Conservation (phyloP, 2,329 filamentous ascomycete species). For the Rasamsonia emersonii region DNA sequence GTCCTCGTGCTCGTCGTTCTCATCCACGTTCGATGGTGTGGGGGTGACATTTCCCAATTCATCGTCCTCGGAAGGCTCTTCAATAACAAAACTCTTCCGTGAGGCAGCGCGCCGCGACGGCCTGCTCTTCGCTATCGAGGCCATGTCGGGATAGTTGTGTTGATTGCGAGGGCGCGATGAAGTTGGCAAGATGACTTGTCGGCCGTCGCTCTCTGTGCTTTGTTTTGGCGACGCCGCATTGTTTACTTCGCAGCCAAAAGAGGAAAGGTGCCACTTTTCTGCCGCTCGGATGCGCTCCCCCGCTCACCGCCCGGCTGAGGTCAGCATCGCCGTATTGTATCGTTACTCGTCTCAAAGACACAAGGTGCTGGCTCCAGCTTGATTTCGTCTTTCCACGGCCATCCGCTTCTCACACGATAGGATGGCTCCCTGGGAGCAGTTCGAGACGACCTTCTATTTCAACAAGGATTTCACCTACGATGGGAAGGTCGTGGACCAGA, state of each 20-base stretch:
- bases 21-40: constrained; percentile 40
- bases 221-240: constrained; percentile 24
- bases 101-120: constrained; percentile 53
- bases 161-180: constrained; percentile 13
- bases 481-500: constrained; percentile 51
- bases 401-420: constrained; percentile 9
- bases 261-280: constrained; percentile 24
- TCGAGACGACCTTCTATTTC: constrained; percentile 58
- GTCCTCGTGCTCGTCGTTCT: constrained; percentile 59
- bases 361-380: too few relatives aligned
- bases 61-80: constrained; percentile 70
- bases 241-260: constrained; percentile 29
- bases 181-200: constrained; percentile 13
- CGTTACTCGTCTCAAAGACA: constrained; percentile 6
- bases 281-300: constrained; percentile 17
- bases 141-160: constrained; percentile 20
- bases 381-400: too few relatives aligned
- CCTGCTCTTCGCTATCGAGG: constrained; percentile 38
- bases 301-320: constrained; percentile 17
- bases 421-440: constrained; percentile 49
- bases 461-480: constrained; percentile 55
- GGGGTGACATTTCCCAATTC: constrained; percentile 43
- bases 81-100: constrained; percentile 64
- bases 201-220: constrained; percentile 10
- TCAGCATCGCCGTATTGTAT: constrained; percentile 10